Evolutionary conservation across 371 early-diverging fungal species (phyloP).

Genomic region (Nematocida sp.): DNA sequence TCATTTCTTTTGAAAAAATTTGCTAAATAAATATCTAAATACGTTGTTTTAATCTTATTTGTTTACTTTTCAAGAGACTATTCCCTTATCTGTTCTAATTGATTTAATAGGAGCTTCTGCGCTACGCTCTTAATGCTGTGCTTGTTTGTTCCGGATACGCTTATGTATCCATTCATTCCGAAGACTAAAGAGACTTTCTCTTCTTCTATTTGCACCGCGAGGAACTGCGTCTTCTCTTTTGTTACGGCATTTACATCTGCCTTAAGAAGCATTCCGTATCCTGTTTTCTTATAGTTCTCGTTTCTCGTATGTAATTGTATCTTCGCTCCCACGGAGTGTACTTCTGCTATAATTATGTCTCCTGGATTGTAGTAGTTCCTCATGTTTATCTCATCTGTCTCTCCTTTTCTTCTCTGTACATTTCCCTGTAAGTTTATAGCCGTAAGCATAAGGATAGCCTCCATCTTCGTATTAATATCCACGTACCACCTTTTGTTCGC

Average conservation of each 20-base stretch:
- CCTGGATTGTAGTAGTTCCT: constrained; percentile 84
- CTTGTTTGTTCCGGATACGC: constrained; percentile 65
- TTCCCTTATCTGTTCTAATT: background rate
- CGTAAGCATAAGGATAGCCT: constrained; percentile 79
- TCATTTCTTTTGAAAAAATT: constrained; percentile 55
- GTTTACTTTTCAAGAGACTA: background rate
- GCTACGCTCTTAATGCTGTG: constrained; percentile 24
- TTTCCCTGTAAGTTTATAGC: constrained; percentile 92
- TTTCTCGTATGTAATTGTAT: constrained; percentile 85
- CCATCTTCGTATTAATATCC: constrained; percentile 80
- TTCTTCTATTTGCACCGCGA: constrained; percentile 6
- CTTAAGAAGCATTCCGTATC: constrained; percentile 60
- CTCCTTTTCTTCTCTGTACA: constrained; percentile 87
- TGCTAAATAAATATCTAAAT: constrained; percentile 13
- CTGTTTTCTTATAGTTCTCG: constrained; percentile 83
- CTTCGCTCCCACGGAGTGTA: constrained; percentile 82
- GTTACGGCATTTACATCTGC: constrained; percentile 31
- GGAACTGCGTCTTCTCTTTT: constrained; percentile 44
- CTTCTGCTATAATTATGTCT: constrained; percentile 89
- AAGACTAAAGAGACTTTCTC: constrained; percentile 79
- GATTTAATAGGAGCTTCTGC: background rate
- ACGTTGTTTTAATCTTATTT: background rate
- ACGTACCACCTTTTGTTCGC: constrained; percentile 87
- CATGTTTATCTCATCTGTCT: constrained; percentile 95
- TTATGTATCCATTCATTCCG: constrained; percentile 90